These are phyloP conservation scores for Neoboletus magnificus DNA, from an alignment of 768 basidiomycete species.

Conservation along the genomic window DNA sequence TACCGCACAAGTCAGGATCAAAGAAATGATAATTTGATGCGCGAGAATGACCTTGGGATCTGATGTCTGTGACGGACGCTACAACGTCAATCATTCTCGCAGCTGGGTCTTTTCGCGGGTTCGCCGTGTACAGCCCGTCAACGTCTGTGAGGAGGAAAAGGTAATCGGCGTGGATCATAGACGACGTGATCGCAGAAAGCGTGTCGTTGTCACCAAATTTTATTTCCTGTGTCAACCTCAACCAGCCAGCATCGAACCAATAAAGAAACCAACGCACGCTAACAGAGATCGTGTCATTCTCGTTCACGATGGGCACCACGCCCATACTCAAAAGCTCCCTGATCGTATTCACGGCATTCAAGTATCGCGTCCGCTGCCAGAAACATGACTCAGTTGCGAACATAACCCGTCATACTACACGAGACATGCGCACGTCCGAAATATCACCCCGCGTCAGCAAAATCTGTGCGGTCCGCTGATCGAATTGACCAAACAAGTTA, in stretches of 20 bases:
- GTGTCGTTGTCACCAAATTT: slow-evolving; percentile 99
- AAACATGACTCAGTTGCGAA: slow-evolving; percentile 4
- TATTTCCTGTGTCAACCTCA: slow-evolving; percentile 71
- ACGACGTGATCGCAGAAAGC: slow-evolving; percentile 92
- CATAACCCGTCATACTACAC: not conserved
- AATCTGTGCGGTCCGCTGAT: slow-evolving; percentile 94
- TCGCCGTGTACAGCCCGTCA: slow-evolving; percentile 91
- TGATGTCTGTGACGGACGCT: slow-evolving; percentile 75
- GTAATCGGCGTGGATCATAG: slow-evolving; percentile 98
- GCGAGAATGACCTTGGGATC: slow-evolving; percentile 61
- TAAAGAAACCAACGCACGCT: slow-evolving; percentile 57
- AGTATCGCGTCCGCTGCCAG: slow-evolving; percentile 81
- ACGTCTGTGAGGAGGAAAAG: slow-evolving; percentile 96
- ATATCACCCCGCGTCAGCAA: slow-evolving; percentile 94
- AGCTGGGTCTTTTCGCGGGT: slow-evolving; percentile 85
- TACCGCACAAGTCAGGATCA: slow-evolving; percentile 26
- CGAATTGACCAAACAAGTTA: slow-evolving; percentile 90
- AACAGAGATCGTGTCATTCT: slow-evolving; percentile 98
- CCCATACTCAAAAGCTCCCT: slow-evolving; percentile 90
- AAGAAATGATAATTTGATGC: not conserved
- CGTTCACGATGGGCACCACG: slow-evolving; percentile 97
- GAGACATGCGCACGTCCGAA: slow-evolving; percentile 67
- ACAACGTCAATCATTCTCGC: slow-evolving; percentile 83
- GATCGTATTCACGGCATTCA: slow-evolving; percentile 96
- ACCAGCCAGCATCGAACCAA: not conserved